Evolutionary conservation across 108 stramenopile genomes (phyloP).

Genomic region (Cyclotella kingstonii): DNA sequence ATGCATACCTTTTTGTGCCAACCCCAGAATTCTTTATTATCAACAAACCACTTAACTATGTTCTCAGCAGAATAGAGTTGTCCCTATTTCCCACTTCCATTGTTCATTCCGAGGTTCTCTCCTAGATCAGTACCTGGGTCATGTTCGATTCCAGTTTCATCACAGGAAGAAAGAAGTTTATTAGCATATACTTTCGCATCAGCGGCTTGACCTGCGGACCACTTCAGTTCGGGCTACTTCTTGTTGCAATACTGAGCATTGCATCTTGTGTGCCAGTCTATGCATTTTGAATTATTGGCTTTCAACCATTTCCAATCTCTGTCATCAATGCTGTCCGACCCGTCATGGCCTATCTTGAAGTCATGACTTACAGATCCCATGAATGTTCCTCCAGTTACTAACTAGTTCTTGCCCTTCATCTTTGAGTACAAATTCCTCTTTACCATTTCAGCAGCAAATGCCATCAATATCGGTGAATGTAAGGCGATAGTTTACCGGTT

Average conservation of each 20-base stretch:
- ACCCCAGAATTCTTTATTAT: constrained; percentile 21
- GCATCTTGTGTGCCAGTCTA: constrained; percentile 17
- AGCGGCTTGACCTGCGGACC: constrained; percentile 2
- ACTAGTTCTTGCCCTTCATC: no score
- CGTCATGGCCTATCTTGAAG: no score
- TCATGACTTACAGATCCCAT: no score
- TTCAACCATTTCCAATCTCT: no score
- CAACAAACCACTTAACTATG: constrained; percentile 18
- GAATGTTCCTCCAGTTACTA: no score
- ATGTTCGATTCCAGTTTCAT: constrained; percentile 12
- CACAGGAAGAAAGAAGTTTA: not conserved
- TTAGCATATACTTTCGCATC: constrained; percentile 17
- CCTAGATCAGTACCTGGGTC: constrained; percentile 4
- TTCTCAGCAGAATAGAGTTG: constrained; percentile 6
- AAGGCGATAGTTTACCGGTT: not conserved
- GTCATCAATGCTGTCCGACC: constrained; percentile 1
- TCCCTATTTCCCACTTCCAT: constrained; percentile 3
- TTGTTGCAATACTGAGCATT: constrained; percentile 15
- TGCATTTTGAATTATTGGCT: constrained; percentile 8
- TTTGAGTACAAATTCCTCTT: no score
- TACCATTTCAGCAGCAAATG: no score
- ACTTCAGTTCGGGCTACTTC: constrained; percentile 7
- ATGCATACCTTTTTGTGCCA: constrained; percentile 21
- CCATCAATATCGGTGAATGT: not conserved
- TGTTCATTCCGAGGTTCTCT: constrained; percentile 32